A percentile compares a stretch with the other conserved stretches of the same genome.
Conservation (phyloP, 345 rosid species). For the Pseudoturritis turrita region DNA sequence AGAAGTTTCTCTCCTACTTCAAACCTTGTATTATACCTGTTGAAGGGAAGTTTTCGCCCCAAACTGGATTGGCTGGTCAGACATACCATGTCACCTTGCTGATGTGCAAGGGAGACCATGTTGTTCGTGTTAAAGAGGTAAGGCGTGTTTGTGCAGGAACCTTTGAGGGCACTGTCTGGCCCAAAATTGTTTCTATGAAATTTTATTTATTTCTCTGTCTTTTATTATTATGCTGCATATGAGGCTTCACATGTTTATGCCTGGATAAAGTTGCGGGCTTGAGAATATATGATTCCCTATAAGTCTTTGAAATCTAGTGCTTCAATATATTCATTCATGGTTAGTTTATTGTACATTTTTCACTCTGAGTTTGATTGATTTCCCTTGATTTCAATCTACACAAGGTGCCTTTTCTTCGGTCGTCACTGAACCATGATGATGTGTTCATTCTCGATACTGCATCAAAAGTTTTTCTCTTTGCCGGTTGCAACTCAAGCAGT, state of each 20-base stretch:
- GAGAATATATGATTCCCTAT: neutral
- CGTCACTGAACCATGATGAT: constrained; percentile 76
- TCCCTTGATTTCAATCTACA: neutral
- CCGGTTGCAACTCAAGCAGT: constrained; percentile 75
- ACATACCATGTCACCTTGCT: constrained; percentile 49
- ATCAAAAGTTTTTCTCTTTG: constrained; percentile 76
- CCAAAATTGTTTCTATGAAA: neutral
- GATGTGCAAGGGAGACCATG: constrained; percentile 80
- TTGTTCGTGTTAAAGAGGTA: constrained; percentile 80
- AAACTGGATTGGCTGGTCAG: constrained; percentile 32
- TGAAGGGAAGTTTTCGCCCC: constrained; percentile 55
- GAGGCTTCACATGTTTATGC: neutral
- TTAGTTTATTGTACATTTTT: neutral
- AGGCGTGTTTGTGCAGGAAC: neutral
- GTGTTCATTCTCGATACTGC: constrained; percentile 77
- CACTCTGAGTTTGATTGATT: constrained; percentile 2
- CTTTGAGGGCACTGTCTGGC: neutral
- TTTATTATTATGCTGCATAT: neutral
- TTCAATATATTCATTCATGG: neutral
- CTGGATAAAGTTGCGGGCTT: neutral
- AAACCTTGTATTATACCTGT: constrained; percentile 81
- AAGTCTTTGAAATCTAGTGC: neutral
- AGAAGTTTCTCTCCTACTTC: constrained; percentile 73
- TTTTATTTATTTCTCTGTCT: neutral
- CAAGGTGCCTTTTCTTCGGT: constrained; percentile 78